These are phyloP conservation scores for Elongisporangium undulatum DNA, from an alignment of 352 stramenopile genomes.

Conservation along the genomic window DNA sequence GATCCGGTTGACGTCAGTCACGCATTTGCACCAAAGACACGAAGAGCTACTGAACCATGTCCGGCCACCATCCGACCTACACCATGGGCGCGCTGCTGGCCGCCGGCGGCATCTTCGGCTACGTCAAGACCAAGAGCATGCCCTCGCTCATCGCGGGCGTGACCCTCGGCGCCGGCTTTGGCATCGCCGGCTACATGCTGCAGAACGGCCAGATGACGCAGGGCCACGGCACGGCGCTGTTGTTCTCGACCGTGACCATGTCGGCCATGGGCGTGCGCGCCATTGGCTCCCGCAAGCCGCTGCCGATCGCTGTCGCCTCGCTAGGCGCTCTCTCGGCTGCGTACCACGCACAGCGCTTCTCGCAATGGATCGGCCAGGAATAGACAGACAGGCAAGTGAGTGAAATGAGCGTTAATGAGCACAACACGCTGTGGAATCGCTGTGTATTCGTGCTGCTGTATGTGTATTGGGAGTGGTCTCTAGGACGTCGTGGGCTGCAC, in stretches of 20 bases:
- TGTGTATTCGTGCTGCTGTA: not conserved
- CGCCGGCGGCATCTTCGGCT: constrained; percentile 71
- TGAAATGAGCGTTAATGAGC: not conserved
- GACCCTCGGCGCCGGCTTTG: constrained; percentile 76
- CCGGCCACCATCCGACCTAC: constrained; percentile 72
- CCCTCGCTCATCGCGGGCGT: constrained; percentile 79
- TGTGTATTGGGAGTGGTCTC: not conserved
- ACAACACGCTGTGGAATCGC: not conserved
- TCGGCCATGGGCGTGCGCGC: constrained; percentile 80
- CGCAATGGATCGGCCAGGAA: constrained; percentile 82
- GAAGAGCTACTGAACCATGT: constrained; percentile 1
- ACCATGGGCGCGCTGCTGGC: constrained; percentile 72
- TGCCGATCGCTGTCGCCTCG: constrained; percentile 71
- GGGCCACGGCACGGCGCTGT: constrained; percentile 74
- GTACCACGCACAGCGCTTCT: constrained; percentile 81
- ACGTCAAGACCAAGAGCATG: constrained; percentile 75
- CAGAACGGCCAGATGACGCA: constrained; percentile 79
- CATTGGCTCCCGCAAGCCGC: constrained; percentile 61
- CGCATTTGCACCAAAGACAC: not conserved
- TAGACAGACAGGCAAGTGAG: constrained; percentile 22
- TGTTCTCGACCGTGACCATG: constrained; percentile 84
- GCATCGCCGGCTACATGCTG: constrained; percentile 72
- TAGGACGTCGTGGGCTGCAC: constrained; percentile 30
- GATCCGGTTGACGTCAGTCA: not conserved
- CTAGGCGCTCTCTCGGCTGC: constrained; percentile 71